Evolutionary conservation across 179 eudicot species (phyloP).

Genomic region (Beta macrorhiza): DNA sequence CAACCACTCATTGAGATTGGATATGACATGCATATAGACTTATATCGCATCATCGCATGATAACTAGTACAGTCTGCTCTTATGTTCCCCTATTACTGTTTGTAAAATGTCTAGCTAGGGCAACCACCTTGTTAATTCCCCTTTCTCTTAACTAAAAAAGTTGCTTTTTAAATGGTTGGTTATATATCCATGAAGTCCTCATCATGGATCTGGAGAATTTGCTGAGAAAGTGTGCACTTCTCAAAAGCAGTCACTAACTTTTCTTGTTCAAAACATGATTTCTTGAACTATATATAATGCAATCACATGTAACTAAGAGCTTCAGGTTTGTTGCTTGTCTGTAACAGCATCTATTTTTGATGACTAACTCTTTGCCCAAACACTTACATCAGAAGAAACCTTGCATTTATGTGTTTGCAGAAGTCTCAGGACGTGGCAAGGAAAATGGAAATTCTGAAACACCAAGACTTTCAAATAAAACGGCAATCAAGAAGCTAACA

Average conservation of each 20-base stretch:
- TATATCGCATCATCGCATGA: neutral
- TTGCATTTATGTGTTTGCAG: slow-evolving; percentile 41
- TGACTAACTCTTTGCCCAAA: neutral
- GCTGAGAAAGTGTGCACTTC: neutral
- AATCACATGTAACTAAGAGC: neutral
- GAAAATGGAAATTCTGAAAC: slow-evolving; percentile 66
- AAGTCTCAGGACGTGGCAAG: slow-evolving; percentile 84
- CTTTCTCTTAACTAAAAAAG: neutral
- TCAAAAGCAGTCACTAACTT: neutral
- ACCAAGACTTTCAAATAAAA: slow-evolving; percentile 53
- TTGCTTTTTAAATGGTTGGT: neutral
- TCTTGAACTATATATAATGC: neutral
- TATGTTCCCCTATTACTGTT: neutral
- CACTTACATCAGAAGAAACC: neutral
- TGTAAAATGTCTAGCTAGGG: neutral
- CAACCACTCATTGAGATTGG: neutral
- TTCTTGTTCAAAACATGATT: neutral
- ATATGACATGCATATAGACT: neutral
- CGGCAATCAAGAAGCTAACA: slow-evolving; percentile 55
- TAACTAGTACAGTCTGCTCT: neutral
- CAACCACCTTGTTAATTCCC: neutral
- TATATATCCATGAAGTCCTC: neutral
- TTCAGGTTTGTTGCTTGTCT: neutral
- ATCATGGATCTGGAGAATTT: neutral
- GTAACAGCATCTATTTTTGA: neutral